Evolutionary conservation across 108 stramenopile genomes (phyloP).

Genomic region (Nannochloropsis gaditana): DNA sequence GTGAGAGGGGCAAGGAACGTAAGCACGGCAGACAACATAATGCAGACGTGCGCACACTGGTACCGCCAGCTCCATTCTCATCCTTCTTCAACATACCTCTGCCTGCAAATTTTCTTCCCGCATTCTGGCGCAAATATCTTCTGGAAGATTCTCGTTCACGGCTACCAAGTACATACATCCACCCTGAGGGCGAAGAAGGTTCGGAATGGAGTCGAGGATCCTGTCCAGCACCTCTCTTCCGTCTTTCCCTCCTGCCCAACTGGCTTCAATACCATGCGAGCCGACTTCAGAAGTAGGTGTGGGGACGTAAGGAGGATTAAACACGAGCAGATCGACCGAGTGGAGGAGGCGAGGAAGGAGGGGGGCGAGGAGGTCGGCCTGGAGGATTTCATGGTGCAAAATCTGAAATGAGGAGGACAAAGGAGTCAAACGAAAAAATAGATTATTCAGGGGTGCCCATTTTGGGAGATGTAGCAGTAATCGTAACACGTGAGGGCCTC

Average conservation of each 20-base stretch:
- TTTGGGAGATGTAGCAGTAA: background rate
- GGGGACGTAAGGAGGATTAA: constrained; percentile 90
- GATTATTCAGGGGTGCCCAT: too few species aligned
- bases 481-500: background rate
- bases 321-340: constrained; percentile 58
- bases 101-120: background rate
- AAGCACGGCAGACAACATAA: background rate
- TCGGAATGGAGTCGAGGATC: background rate
- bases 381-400: background rate
- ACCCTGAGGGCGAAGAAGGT: background rate
- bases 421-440: background rate
- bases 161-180: constrained; percentile 19
- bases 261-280: constrained; percentile 69
- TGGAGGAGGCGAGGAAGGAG: constrained; percentile 14
- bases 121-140: background rate
- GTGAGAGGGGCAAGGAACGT: background rate
- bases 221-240: constrained; percentile 54
- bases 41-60: background rate
- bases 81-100: background rate
- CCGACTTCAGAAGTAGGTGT: constrained; percentile 74
- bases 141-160: background rate
- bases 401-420: background rate
- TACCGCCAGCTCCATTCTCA: background rate
- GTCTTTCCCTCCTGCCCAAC: constrained; percentile 77
- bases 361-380: constrained; percentile 23